Percentiles rank a stretch among this genome's conserved stretches.
Evolutionary conservation across 2,329 filamentous ascomycete species (phyloP).

Genomic region (Rugonectria rugulosa): DNA sequence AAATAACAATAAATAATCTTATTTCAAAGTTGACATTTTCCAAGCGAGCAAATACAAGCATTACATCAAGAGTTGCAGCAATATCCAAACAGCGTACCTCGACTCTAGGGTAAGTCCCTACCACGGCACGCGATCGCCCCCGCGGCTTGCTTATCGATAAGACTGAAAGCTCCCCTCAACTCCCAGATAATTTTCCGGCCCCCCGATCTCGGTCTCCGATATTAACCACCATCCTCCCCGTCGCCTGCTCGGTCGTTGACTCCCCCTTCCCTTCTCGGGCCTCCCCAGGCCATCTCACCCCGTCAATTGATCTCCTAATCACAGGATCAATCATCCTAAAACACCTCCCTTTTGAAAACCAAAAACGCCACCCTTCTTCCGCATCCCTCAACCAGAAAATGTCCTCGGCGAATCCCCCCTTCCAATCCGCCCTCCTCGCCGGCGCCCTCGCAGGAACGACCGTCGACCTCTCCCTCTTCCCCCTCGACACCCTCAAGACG

Average conservation of each 20-base stretch:
- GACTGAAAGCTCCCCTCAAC: conserved; percentile 16
- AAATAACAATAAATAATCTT: too few relatives aligned
- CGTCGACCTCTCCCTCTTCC: conserved; percentile 95
- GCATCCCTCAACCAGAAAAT: background rate
- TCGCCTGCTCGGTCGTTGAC: conserved; percentile 1
- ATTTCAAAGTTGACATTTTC: too few relatives aligned
- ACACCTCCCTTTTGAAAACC: background rate
- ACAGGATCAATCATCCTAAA: conserved; percentile 1
- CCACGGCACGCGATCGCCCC: conserved; percentile 1
- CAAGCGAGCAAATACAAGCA: background rate
- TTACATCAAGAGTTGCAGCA: too few relatives aligned
- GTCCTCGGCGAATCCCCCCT: conserved; percentile 49
- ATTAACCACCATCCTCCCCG: conserved; percentile 20
- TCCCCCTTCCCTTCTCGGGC: conserved; percentile 1
- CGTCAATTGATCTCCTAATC: background rate
- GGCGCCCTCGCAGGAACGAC: conserved; percentile 93
- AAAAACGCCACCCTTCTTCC: background rate
- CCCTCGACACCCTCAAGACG: conserved; percentile 98
- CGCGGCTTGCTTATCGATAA: conserved; percentile 38
- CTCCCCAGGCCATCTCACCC: background rate
- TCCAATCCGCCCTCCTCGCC: conserved; percentile 72
- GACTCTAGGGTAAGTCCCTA: conserved; percentile 6
- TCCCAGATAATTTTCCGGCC: conserved; percentile 20
- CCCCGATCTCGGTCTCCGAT: conserved; percentile 37
- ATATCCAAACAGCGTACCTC: too few relatives aligned